Percentiles rank a stretch among this genome's conserved stretches.
Conservation (phyloP, 352 stramenopile genomes). For the Globisporangium rhizosaccharum region DNA sequence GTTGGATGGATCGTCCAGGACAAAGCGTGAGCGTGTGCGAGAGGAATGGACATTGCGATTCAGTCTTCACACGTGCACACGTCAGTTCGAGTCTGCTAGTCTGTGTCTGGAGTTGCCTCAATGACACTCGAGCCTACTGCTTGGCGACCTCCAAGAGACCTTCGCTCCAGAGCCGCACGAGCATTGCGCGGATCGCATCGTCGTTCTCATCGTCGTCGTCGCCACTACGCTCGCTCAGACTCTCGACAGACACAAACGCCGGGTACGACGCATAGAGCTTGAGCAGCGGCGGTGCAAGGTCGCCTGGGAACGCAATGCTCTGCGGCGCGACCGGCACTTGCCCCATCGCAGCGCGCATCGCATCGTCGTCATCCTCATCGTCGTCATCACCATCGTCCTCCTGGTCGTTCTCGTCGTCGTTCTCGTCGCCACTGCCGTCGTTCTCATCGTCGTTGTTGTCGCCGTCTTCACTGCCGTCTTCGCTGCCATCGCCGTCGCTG, state of each 20-base stretch:
- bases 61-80: neutral
- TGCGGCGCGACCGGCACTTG: constrained; percentile 37
- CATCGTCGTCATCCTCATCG: constrained; percentile 24
- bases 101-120: neutral
- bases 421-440: constrained; percentile 21
- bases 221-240: constrained; percentile 29
- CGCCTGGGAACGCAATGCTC: constrained; percentile 60
- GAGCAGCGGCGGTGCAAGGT: constrained; percentile 51
- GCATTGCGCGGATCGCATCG: constrained; percentile 70
- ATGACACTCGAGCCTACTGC: constrained; percentile 1
- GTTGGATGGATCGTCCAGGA: neutral
- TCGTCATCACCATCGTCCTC: constrained; percentile 30
- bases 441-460: constrained; percentile 23
- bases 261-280: constrained; percentile 65
- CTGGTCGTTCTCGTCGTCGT: constrained; percentile 19
- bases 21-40: neutral
- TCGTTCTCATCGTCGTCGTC: constrained; percentile 34
- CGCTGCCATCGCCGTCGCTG: constrained; percentile 18
- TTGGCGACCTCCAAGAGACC: constrained; percentile 40
- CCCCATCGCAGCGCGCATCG: constrained; percentile 24
- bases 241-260: constrained; percentile 21
- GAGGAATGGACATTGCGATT: neutral
- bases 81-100: neutral
- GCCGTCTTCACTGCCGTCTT: constrained; percentile 12
- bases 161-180: constrained; percentile 78